These are phyloP conservation scores for Candida tunisiensis DNA, from an alignment of 1,139 yeast genomes.

Conservation along the genomic window DNA sequence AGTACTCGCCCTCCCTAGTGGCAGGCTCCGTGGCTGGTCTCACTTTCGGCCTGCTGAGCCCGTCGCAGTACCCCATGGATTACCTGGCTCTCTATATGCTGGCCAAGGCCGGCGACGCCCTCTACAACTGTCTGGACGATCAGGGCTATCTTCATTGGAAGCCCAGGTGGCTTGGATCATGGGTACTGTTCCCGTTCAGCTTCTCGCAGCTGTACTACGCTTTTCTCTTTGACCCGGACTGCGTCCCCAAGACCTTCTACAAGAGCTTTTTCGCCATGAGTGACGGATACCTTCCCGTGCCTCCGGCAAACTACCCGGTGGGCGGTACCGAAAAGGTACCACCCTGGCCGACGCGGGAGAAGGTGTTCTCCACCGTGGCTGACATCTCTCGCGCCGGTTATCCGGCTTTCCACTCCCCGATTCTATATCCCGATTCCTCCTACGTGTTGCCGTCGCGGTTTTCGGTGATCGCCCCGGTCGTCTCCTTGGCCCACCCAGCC, in stretches of 20 bases:
- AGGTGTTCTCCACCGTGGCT: slow-evolving; percentile 17
- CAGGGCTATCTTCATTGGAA: slow-evolving; percentile 16
- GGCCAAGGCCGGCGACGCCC: slow-evolving; percentile 20
- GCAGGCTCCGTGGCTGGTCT: slow-evolving; percentile 16
- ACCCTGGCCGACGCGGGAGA: slow-evolving; percentile 20
- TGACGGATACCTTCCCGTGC: slow-evolving; percentile 15
- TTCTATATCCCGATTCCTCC: slow-evolving; percentile 9
- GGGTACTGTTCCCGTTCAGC: slow-evolving; percentile 25
- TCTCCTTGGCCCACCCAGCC: slow-evolving; percentile 22
- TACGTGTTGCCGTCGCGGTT: slow-evolving; percentile 11
- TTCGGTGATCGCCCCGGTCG: slow-evolving; percentile 14
- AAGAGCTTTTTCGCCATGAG: slow-evolving; percentile 14
- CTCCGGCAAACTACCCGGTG: slow-evolving; percentile 15
- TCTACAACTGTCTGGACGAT: slow-evolving; percentile 20
- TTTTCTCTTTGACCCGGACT: slow-evolving; percentile 19
- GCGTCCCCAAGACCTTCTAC: slow-evolving; percentile 17
- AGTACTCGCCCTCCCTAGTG: slow-evolving; percentile 5
- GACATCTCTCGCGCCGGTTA: slow-evolving; percentile 15
- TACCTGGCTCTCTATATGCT: slow-evolving; percentile 18
- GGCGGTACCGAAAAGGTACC: too few relatives aligned
- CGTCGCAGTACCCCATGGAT: slow-evolving; percentile 11
- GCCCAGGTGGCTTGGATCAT: slow-evolving; percentile 21
- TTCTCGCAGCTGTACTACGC: slow-evolving; percentile 23
- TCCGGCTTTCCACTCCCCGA: slow-evolving; percentile 21
- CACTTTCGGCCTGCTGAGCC: slow-evolving; percentile 13